Evolutionary conservation across 331 rosid species (phyloP).

Genomic region (Saraca asoca): DNA sequence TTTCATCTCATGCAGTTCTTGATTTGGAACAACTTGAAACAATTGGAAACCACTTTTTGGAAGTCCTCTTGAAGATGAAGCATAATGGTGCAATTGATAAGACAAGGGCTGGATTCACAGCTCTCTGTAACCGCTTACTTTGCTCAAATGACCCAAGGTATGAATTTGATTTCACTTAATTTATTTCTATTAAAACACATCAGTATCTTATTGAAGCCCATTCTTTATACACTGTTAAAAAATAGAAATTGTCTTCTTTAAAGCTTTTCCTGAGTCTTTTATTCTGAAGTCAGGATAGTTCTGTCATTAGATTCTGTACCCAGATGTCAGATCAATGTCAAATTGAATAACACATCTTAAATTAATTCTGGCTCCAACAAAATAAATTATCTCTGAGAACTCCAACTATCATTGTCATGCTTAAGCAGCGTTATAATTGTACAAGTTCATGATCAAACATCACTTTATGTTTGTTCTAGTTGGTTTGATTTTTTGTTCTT

Average conservation of each 20-base stretch:
- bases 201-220: not conserved
- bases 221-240: not conserved
- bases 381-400: not conserved
- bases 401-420: not conserved
- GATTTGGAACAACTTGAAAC: constrained; percentile 80
- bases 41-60: constrained; percentile 92
- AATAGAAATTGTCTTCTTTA: not conserved
- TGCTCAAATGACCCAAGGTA: constrained; percentile 89
- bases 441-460: not conserved
- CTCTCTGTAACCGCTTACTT: constrained; percentile 94
- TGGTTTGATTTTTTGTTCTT: not conserved
- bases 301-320: not conserved
- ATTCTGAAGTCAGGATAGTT: not conserved
- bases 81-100: constrained; percentile 99
- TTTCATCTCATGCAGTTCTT: constrained; percentile 62
- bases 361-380: not conserved
- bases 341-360: not conserved
- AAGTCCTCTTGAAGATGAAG: constrained; percentile 97
- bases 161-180: constrained; percentile 16
- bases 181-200: constrained; percentile 19
- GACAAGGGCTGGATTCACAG: constrained; percentile 98
- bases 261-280: not conserved
- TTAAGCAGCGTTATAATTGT: no score
- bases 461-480: constrained; percentile 3
- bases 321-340: not conserved